Base-by-base conservation (phyloP, 495 filamentous ascomycete species). In the Penicillium cataractarum region DNA sequence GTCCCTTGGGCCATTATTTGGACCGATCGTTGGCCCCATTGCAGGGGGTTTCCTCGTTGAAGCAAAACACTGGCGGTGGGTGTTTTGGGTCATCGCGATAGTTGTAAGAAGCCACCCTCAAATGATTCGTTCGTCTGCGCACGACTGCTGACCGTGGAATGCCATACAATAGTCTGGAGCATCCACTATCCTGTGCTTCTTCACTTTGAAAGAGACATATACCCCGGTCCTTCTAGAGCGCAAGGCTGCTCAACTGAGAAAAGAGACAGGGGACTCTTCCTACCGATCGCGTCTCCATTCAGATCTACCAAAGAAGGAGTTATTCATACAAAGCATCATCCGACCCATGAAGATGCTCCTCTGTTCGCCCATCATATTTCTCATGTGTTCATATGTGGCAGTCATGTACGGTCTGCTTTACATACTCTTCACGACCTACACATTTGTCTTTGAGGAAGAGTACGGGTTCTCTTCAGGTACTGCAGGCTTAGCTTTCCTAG, bases 381-480 rank as follows among this genome's bases (percentile, higher is more conserved):
- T 83, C 31, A 60, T 65, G 54, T 44, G 40, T 37, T 37, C 56
- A 0, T 63, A 58, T n/a, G 56, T 63, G 61, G 80, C 75, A 53
- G 84, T 84, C 60, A 71, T 87, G 13, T 88, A 86, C 71, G 86
- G 85, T 21, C 70, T 87, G 13, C 79, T 84, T 67, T 88, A 87
- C 66, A 79, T 89, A n/a, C 75, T 86, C 48, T 77, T 88, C 7
- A 78, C 83, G 6, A 83, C 83, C 35, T 86, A 87, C 72, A 81
- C 85, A 0, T 50, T 61, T 4, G 80, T 88, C 15, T 88, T 81
- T 75, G 71, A 73, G 15, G 39, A 58, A 0, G 52, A 75, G 59
- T 88, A 88, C 74, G 67, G 79, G 52, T 74, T 83, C 65, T 67
- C 46, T 70, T 37, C 57, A 33, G 82, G 78, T 10, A 78, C 82